These are phyloP conservation scores for Fusarium verrucosum DNA, from an alignment of 2,329 filamentous ascomycete genomes.

Conservation along the genomic window DNA sequence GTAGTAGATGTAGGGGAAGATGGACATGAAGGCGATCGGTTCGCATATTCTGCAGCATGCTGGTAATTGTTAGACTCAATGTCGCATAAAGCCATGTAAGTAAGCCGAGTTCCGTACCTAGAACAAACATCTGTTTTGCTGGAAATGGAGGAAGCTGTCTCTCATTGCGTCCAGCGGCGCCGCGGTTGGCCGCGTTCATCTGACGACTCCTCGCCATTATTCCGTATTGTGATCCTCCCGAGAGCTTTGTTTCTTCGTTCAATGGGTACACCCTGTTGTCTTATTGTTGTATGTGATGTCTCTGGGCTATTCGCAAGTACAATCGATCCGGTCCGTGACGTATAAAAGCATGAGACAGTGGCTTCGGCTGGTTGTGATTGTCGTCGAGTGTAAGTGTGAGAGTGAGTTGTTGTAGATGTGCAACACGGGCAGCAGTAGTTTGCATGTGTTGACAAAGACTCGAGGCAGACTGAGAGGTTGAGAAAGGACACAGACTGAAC, in stretches of 20 bases:
- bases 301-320: conserved; percentile 12
- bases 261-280: background rate
- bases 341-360: conserved; percentile 15
- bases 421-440: conserved; percentile 3
- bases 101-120: conserved; percentile 51
- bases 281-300: background rate
- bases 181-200: conserved; percentile 37
- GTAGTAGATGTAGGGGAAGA: conserved; percentile 97
- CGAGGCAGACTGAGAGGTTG: conserved; percentile 13
- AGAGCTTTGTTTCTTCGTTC: conserved; percentile 4
- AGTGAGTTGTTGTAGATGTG: background rate
- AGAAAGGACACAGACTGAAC: conserved; percentile 17
- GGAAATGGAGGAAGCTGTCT: conserved; percentile 50
- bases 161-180: conserved; percentile 35
- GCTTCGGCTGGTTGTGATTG: background rate
- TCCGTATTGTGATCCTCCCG: conserved; percentile 22
- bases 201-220: conserved; percentile 46
- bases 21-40: conserved; percentile 99
- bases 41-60: conserved; percentile 96
- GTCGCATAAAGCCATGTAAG: background rate
- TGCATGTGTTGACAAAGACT: conserved; percentile 2
- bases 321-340: conserved; percentile 12
- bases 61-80: conserved; percentile 49
- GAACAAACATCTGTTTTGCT: conserved; percentile 60
- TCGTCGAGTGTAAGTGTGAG: conserved; percentile 19